Evolutionary conservation across 352 stramenopile genomes (phyloP), one percentile per base, ranked within the genome.

Genomic region (Phytophthora crassamura): DNA sequence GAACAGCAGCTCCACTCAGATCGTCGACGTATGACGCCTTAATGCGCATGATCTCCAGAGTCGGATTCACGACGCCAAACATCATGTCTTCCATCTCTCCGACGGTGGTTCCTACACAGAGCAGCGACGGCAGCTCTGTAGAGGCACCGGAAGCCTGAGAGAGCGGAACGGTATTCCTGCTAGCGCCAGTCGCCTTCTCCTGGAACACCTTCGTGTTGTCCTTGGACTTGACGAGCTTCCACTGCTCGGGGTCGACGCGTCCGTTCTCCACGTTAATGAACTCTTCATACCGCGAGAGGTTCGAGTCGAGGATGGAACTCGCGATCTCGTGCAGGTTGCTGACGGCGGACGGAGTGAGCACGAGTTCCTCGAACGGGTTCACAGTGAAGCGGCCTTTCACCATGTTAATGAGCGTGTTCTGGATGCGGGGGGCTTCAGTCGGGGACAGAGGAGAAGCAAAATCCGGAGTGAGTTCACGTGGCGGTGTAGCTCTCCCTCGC

Each of bases 1-100:
- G 64, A 10, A 76, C 63, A 14, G 67, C 67, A 9, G 68, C 64
- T 7, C 68, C 70, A 9, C 53, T 67, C 28, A 68, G 36, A 5
- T 74, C 48, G 45, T 72, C 64, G 6, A 75, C 56, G 28, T 72
- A 77, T 33, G 65, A 64, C 8, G 67, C 67, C 49, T 82, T 76
- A 25, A 76, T 69, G 15, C 67, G 59, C 63, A 77, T 74, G n/a
- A 66, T 61, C 43, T 77, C 64, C 0, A 67, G 49, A 0, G 72
- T 74, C 18, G 71, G 64, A 15, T 57, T 74, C 40, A 74, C 39
- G 0, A 75, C 56, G 16, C 68, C 68, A n/a, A 75, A 77, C 68
- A 80, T 77, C 57, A 77, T 67, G 38, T 77, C 72, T 20, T 79
- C 59, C 40, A 68, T 63, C 1, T 72, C 53, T 11, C 76, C 76